These are phyloP conservation scores for Populus alba DNA, from an alignment of 345 rosid genomes.

Conservation along the genomic window DNA sequence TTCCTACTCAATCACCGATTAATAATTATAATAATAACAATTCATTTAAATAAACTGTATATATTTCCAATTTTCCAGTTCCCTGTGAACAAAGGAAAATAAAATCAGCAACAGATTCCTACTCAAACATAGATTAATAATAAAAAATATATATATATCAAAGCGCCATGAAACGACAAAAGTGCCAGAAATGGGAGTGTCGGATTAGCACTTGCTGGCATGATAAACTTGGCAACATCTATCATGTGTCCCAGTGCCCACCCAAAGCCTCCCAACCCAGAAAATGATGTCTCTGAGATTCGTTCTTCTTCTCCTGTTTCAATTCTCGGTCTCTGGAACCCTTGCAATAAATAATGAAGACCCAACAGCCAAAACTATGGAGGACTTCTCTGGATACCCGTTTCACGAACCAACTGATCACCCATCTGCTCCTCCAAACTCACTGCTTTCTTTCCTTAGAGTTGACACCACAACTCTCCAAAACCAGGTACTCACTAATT, in stretches of 20 bases:
- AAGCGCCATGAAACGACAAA: too few species aligned
- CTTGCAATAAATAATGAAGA: constrained; percentile 43
- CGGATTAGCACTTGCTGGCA: background rate
- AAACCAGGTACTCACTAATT: constrained; percentile 47
- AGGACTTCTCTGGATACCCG: constrained; percentile 85
- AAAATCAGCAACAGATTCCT: too few species aligned
- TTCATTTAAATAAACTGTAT: too few species aligned
- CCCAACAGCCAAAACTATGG: constrained; percentile 65
- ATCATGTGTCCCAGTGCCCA: background rate
- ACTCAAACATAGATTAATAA: too few species aligned
- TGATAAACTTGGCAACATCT: background rate
- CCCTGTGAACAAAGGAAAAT: too few species aligned
- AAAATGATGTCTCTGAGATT: constrained; percentile 28
- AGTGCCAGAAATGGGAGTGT: too few species aligned
- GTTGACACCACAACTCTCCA: constrained; percentile 56
- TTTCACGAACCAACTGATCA: constrained; percentile 48
- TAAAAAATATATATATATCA: too few species aligned
- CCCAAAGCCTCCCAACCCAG: background rate
- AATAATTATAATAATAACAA: too few species aligned
- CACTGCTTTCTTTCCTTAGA: constrained; percentile 45
- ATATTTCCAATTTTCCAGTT: too few species aligned
- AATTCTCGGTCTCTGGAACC: constrained; percentile 27
- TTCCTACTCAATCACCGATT: too few species aligned
- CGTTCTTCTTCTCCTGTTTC: constrained; percentile 19
- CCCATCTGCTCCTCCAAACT: constrained; percentile 18